Conservation (phyloP, 192 early-diverging fungal genomes). For the Coemansia sp. region DNA sequence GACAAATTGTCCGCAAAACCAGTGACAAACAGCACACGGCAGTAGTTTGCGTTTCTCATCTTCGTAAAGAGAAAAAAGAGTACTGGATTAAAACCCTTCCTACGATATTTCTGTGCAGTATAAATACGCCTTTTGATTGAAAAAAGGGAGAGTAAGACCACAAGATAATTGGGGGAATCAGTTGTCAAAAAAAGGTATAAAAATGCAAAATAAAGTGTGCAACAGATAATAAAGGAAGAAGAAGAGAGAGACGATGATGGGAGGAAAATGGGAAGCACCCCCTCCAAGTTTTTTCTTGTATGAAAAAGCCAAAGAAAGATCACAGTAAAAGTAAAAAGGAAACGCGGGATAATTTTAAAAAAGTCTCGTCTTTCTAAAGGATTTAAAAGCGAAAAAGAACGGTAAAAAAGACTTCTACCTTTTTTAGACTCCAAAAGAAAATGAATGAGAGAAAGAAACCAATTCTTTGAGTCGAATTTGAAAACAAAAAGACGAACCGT, state of each 20-base stretch:
- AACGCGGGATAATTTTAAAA: not conserved
- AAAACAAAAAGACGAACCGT: too few species aligned
- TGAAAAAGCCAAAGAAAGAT: slow-evolving; percentile 3
- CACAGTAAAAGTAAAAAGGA: not conserved
- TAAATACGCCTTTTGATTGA: too few species aligned
- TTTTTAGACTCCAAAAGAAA: not conserved
- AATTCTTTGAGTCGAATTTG: not conserved
- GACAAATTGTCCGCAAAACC: slow-evolving; percentile 32
- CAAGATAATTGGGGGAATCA: not conserved
- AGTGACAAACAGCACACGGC: slow-evolving; percentile 33
- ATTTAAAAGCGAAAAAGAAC: not conserved
- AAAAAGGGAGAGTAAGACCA: too few species aligned
- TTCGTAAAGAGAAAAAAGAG: too few species aligned
- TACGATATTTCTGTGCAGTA: too few species aligned
- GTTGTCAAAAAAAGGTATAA: not conserved
- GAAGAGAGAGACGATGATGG: not conserved
- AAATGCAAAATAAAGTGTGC: slow-evolving; percentile 2
- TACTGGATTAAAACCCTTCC: too few species aligned
- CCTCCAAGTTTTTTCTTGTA: not conserved
- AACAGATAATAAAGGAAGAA: slow-evolving; percentile 7
- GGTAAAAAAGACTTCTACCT: not conserved
- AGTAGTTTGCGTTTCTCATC: slow-evolving; percentile 26
- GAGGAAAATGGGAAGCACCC: too few species aligned
- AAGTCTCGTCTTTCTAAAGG: not conserved
- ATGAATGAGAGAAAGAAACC: slow-evolving; percentile 1